Conservation (phyloP, 371 early-diverging fungal species). For the Synchytrium microbalum region DNA sequence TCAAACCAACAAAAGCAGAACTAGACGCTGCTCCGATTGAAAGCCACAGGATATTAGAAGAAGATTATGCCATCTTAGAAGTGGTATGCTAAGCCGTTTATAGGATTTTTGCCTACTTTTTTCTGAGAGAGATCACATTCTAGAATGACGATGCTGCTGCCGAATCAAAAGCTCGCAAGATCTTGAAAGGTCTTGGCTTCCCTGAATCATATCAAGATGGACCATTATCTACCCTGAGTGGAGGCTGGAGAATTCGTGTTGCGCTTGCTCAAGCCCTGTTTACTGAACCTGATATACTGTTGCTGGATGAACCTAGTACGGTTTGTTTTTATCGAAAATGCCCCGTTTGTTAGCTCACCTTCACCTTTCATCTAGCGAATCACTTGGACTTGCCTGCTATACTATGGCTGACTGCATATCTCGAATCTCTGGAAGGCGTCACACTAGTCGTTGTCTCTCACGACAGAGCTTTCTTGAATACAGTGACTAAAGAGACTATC, state of each 20-base stretch:
- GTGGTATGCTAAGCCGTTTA: no score
- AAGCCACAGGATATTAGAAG: no score
- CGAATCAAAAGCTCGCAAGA: constrained; percentile 51
- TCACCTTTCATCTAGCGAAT: constrained; percentile 38
- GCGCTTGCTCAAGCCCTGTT: constrained; percentile 76
- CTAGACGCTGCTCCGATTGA: no score
- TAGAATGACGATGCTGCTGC: constrained; percentile 41
- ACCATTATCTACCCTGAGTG: constrained; percentile 50
- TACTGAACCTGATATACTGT: constrained; percentile 64
- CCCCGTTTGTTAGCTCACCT: not conserved
- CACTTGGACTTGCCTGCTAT: constrained; percentile 75
- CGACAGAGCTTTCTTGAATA: constrained; percentile 67
- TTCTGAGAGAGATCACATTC: no score
- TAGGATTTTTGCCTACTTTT: no score
- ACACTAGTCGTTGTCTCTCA: constrained; percentile 73
- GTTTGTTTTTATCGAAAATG: not conserved
- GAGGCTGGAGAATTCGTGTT: constrained; percentile 86
- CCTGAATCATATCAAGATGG: constrained; percentile 21
- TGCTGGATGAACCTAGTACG: constrained; percentile 79
- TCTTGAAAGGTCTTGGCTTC: constrained; percentile 42
- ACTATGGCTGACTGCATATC: constrained; percentile 67
- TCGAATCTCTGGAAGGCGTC: constrained; percentile 44
- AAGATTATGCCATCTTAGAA: no score
- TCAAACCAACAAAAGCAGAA: no score
- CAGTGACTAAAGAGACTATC: constrained; percentile 62